Evolutionary conservation across 768 basidiomycete genomes (phyloP).

Genomic region (Mycena filopes): DNA sequence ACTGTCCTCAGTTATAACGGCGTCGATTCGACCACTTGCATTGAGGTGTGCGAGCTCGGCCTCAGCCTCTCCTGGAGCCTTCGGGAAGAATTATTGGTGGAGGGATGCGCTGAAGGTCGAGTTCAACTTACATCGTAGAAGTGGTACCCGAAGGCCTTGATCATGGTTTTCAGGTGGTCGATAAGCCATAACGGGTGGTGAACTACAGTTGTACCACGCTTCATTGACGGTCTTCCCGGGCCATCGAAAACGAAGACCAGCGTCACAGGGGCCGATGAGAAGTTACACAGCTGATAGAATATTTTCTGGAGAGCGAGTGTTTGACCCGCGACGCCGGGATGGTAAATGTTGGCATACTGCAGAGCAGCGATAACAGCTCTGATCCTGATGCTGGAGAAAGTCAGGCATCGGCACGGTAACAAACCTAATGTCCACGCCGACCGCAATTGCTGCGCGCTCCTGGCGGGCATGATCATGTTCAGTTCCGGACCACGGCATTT

Average conservation of each 20-base stretch:
- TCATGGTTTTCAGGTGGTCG: background rate
- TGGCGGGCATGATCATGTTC: no score
- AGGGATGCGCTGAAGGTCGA: no score
- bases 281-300: slow-evolving; percentile 38
- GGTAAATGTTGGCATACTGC: background rate
- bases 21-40: no score
- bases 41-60: no score
- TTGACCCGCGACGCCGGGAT: background rate
- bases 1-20: no score
- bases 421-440: background rate
- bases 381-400: background rate
- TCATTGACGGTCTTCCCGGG: slow-evolving; percentile 48
- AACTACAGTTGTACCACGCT: slow-evolving; percentile 45
- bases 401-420: background rate
- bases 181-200: background rate
- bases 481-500: no score
- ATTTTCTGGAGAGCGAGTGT: background rate
- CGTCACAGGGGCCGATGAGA: slow-evolving; percentile 42
- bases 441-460: no score
- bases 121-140: background rate
- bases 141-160: background rate
- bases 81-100: no score
- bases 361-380: background rate
- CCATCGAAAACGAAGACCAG: slow-evolving; percentile 61
- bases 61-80: no score